Conservation (phyloP, 192 early-diverging fungal species). For the Rhizophagus prolifer region DNA sequence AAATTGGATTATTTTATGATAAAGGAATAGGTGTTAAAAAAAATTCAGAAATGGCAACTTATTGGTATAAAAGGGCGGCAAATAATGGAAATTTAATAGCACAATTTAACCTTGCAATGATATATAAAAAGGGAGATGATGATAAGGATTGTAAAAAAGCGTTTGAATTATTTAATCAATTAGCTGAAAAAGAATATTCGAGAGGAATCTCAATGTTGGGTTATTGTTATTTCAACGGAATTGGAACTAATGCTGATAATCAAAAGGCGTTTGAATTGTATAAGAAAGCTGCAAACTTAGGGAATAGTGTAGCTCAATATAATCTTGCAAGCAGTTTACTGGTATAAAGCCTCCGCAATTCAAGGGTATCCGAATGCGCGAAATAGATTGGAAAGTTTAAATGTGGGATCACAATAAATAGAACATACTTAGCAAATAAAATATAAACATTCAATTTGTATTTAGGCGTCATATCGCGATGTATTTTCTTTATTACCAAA, state of each 20-base stretch:
- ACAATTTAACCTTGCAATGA: background rate
- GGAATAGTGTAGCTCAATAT: background rate
- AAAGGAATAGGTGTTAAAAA: background rate
- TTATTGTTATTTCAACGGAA: background rate
- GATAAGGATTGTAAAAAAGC: background rate
- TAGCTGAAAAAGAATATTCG: background rate
- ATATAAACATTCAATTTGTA: too few relatives aligned
- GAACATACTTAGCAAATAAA: too few relatives aligned
- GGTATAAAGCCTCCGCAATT: background rate
- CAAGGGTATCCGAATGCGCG: background rate
- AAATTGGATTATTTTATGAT: background rate
- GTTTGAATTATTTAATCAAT: background rate
- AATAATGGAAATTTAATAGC: background rate
- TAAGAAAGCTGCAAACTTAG: background rate
- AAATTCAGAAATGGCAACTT: background rate
- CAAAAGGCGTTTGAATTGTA: background rate
- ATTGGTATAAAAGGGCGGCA: background rate
- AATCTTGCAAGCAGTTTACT: background rate
- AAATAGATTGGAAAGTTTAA: background rate
- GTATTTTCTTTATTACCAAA: too few relatives aligned
- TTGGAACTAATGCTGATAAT: background rate
- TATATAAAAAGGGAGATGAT: background rate
- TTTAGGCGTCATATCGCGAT: too few relatives aligned
- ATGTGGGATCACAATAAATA: too few relatives aligned
- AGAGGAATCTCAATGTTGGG: background rate